Conservation (phyloP, 2,329 filamentous ascomycete species). For the Ophiostoma ips region DNA sequence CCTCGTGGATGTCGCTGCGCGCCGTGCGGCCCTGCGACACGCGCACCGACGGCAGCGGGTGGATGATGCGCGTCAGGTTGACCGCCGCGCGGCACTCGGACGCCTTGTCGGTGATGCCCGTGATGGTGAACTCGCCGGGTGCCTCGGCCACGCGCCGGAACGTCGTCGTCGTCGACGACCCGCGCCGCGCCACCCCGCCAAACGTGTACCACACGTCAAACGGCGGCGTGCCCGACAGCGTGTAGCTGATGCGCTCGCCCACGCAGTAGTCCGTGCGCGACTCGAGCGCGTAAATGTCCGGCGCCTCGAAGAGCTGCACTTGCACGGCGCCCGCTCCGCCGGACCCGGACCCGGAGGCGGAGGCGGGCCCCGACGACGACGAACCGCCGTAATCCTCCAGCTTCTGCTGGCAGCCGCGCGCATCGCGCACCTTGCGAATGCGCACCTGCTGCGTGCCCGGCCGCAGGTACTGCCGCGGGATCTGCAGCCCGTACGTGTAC, state of each 20-base stretch:
- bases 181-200: constrained; percentile 62
- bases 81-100: constrained; percentile 75
- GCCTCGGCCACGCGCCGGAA: constrained; percentile 91
- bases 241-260: constrained; percentile 86
- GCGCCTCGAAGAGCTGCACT: constrained; percentile 84
- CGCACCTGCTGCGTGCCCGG: constrained; percentile 81
- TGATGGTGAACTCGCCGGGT: constrained; percentile 79
- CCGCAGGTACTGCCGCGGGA: constrained; percentile 72
- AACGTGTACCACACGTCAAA: constrained; percentile 93
- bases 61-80: constrained; percentile 68
- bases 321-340: constrained; percentile 53
- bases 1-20: constrained; percentile 89
- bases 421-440: constrained; percentile 80
- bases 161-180: constrained; percentile 61
- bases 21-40: constrained; percentile 73
- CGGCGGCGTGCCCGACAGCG: constrained; percentile 75
- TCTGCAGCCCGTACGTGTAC: constrained; percentile 62
- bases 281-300: constrained; percentile 78
- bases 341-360: constrained; percentile 31
- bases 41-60: constrained; percentile 80
- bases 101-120: constrained; percentile 71
- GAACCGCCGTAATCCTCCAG: constrained; percentile 6
- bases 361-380: constrained; percentile 43
- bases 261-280: constrained; percentile 83
- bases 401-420: constrained; percentile 70